These are phyloP conservation scores for Schizosaccharomyces octosporus DNA, from an alignment of 805 yeast species.

Conservation along the genomic window DNA sequence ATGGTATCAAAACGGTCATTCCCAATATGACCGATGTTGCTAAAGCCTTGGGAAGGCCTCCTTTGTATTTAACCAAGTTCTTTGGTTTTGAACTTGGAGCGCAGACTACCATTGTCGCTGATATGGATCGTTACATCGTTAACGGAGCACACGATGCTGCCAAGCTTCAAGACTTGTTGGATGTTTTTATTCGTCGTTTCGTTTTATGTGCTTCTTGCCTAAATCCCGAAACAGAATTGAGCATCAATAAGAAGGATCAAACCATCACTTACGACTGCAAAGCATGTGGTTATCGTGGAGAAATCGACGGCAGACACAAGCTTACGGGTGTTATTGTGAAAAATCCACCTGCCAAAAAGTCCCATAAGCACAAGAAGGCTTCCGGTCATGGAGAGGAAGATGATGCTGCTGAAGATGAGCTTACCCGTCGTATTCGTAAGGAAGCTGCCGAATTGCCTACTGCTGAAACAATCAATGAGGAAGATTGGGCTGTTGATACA, in stretches of 20 bases:
- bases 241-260: constrained; percentile 42
- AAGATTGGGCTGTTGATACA: constrained; percentile 94
- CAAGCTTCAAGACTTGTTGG: constrained; percentile 79
- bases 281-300: constrained; percentile 85
- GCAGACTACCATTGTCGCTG: constrained; percentile 61
- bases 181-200: constrained; percentile 78
- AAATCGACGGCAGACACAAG: constrained; percentile 65
- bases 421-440: constrained; percentile 57
- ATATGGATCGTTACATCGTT: constrained; percentile 65
- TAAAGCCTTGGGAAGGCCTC: constrained; percentile 79
- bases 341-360: constrained; percentile 37
- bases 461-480: constrained; percentile 32
- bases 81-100: constrained; percentile 96
- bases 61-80: constrained; percentile 73
- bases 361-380: neutral
- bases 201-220: constrained; percentile 86
- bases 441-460: constrained; percentile 46
- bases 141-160: constrained; percentile 83
- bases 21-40: constrained; percentile 81
- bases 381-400: constrained; percentile 40
- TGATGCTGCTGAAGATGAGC: constrained; percentile 38
- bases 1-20: constrained; percentile 92
- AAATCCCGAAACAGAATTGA: constrained; percentile 90
- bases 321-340: constrained; percentile 67
- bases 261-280: constrained; percentile 76